Percentiles rank a stretch among this genome's conserved stretches.
These are phyloP conservation scores for Endogone sp. DNA, from an alignment of 192 early-diverging fungal species.

Conservation along the genomic window DNA sequence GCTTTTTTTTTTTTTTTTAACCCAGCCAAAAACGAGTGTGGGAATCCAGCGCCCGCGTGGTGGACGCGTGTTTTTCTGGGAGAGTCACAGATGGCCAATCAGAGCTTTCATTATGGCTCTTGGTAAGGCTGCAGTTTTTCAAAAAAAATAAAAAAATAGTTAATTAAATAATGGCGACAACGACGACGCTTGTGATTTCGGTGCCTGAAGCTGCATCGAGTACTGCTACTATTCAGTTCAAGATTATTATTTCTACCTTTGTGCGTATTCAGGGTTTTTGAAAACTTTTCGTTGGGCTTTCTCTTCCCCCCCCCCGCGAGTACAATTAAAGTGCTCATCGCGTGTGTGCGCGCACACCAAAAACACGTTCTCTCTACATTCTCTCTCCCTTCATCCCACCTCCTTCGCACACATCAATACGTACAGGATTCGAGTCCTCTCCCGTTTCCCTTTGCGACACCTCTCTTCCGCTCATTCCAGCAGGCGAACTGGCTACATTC, in stretches of 20 bases:
- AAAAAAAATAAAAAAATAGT: no score
- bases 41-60: no score
- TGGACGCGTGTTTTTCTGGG: no score
- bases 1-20: no score
- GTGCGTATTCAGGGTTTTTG: slow-evolving; percentile 7
- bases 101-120: no score
- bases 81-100: no score
- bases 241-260: slow-evolving; percentile 33
- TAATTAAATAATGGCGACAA: no score
- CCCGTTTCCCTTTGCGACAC: neutral
- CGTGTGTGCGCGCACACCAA: slow-evolving; percentile 4
- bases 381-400: neutral
- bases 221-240: slow-evolving; percentile 49
- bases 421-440: neutral
- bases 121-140: no score
- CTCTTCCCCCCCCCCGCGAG: no score
- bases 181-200: slow-evolving; percentile 20
- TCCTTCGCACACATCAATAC: neutral
- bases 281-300: no score
- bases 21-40: no score
- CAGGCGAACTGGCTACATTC: slow-evolving; percentile 47
- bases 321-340: no score
- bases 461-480: slow-evolving; percentile 42
- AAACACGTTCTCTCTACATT: neutral
- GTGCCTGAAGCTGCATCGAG: slow-evolving; percentile 51